These are phyloP conservation scores for Talaromyces sp. DNA, from an alignment of 2,329 filamentous ascomycete genomes.

Conservation along the genomic window DNA sequence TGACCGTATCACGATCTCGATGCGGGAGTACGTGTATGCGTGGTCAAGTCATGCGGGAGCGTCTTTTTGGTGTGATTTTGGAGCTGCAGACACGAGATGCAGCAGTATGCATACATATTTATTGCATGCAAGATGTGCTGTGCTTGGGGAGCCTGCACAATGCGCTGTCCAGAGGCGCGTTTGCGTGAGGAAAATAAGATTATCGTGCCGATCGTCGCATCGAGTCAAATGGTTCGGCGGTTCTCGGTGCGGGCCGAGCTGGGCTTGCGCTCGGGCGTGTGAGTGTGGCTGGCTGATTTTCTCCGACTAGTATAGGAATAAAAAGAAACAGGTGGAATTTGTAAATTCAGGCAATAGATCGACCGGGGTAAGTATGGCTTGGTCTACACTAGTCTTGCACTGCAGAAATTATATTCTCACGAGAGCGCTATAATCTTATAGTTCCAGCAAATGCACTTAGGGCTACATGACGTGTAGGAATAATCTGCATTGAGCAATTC, in stretches of 20 bases:
- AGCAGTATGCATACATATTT: no score
- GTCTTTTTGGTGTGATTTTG: background rate
- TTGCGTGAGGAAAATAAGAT: background rate
- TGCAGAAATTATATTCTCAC: no score
- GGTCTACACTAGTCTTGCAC: no score
- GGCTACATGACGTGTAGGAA: no score
- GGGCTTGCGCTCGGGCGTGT: no score
- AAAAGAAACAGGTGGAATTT: no score
- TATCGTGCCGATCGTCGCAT: background rate
- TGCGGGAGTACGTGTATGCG: background rate
- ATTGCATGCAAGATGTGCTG: no score
- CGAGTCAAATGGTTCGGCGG: background rate
- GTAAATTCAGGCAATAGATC: no score
- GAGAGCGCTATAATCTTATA: no score
- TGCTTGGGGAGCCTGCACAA: background rate
- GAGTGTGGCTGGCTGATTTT: background rate
- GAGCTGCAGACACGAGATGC: background rate
- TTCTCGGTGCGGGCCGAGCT: background rate
- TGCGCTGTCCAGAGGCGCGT: background rate
- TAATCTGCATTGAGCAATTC: no score
- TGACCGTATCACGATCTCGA: background rate
- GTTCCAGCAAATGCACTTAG: no score
- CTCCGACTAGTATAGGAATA: background rate
- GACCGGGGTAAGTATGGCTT: no score
- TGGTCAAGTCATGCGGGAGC: background rate